These are phyloP conservation scores for Scutellaria minor DNA, from an alignment of 257 asterid genomes.

Conservation along the genomic window DNA sequence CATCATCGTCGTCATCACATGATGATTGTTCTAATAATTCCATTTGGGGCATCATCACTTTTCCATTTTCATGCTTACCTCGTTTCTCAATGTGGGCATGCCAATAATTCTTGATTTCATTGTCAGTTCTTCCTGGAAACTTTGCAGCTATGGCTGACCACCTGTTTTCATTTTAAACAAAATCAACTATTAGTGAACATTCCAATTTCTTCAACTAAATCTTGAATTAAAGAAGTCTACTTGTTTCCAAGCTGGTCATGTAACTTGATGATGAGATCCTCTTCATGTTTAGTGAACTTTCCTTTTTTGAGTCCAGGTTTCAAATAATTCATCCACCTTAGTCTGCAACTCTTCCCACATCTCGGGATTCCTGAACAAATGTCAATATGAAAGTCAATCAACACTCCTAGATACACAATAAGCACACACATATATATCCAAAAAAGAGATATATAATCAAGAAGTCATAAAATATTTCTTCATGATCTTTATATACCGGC, in stretches of 20 bases:
- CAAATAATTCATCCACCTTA: constrained; percentile 63
- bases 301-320: constrained; percentile 55
- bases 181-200: too few species aligned
- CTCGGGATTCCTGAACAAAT: constrained; percentile 48
- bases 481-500: constrained; percentile 33
- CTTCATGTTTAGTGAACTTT: constrained; percentile 46
- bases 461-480: neutral
- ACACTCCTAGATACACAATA: too few species aligned
- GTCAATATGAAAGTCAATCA: too few species aligned
- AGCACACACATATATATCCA: too few species aligned
- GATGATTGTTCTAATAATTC: neutral
- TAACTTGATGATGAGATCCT: constrained; percentile 43
- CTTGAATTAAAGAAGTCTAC: constrained; percentile 26
- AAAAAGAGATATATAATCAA: too few species aligned
- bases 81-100: constrained; percentile 53
- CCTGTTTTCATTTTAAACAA: constrained; percentile 23
- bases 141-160: constrained; percentile 58
- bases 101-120: constrained; percentile 58
- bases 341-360: constrained; percentile 68
- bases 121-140: constrained; percentile 58
- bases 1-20: too few species aligned
- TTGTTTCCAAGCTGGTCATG: constrained; percentile 55
- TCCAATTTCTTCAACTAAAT: too few species aligned
- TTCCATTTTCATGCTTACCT: neutral
- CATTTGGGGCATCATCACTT: too few species aligned